Evolutionary conservation across 2,329 filamentous ascomycete species (phyloP), one percentile per base, ranked within the genome.

Genomic region (Parasarocladium wereldwijsianum): DNA sequence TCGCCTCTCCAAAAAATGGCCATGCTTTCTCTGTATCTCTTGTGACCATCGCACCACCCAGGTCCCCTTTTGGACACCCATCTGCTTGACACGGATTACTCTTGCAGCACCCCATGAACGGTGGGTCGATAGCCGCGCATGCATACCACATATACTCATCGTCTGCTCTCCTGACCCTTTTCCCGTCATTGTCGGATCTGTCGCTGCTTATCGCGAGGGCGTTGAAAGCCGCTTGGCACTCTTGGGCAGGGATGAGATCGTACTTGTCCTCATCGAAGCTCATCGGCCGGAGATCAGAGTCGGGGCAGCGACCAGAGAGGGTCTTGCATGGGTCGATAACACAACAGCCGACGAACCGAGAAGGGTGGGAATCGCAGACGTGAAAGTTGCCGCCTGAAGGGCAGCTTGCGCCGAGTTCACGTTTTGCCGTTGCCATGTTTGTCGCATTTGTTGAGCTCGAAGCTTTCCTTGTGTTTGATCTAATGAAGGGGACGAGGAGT

Each of bases 311-410:
- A 20, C 54, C 54, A 13, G 41, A 39, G 18, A 37, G 39, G 6
- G 33, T 34, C 14, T 39, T 34, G 39, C 49, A 55, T 3, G 56
- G 54, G 30, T 60, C 38, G 19, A 40, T 40, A 20, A 42, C 40
- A 40, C 57, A 61, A 37, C 57, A 61, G 9, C 57, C 58, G 23
- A 61, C 32, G 38, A 59, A 61, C 17, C 48, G 47, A 3, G 38
- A 37, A 4, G 34, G 36, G 18, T 45, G 45, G 2, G 42, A 39
- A 4, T 35, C 24, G 37, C 56, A 58, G 33, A 56, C 41, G 43
- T 58, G 58, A 20, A 58, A 57, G 5, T 32, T 20, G 15, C 51
- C 48, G 4, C 42, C 44, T 2, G 29, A 32, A 1, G 47, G 47
- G 24, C 57, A 60, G 5, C 33, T 34, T 0, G 54, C 36, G 10